Evolutionary conservation across 2,329 filamentous ascomycete species (phyloP), one percentile per base, ranked within the genome.

Genomic region (Hypoxylon sp.): DNA sequence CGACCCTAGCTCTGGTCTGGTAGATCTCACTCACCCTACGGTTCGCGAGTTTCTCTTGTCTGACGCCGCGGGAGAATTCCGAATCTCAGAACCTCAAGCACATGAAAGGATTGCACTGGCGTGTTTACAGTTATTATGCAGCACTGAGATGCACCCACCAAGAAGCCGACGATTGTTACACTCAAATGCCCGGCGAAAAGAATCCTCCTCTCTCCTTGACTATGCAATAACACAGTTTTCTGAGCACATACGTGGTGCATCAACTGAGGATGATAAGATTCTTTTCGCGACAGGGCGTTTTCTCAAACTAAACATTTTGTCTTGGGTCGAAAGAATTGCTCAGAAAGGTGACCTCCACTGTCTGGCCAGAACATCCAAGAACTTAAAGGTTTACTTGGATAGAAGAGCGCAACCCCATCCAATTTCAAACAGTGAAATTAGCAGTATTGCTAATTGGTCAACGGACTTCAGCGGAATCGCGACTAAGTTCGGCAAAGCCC

Each of bases 221-320:
- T 55, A 55, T 8, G 52, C 37, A 5, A 44, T 55, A n/a, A 44
- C 52, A 4, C 35, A 55, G 13, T 55, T 55, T 22, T 55, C 37
- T 14, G 52, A 55, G 24, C 52, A 55, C 10, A 19, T 55, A 44
- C 44, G 31, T 19, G 2, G 37, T 17, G 19, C 52, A 8, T 55
- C 52, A 5, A n/a, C 9, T 2, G 52, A 55, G 29, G 6, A 10
- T 9, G 52, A 44, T 13, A 31, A 31, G n/a, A n/a, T 55, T 29
- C 35, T 55, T 1, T 9, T 31, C 13, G 22, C 37, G 37, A 29
- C 44, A 13, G 35, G 26, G 3, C 35, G 33, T 2, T 44, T 55
- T 31, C 26, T 55, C 24, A 44, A 13, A 14, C 17, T 31, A 14
- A 55, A 55, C 19, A 37, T 55, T 19, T 31, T 55, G 17, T 55